Percentiles rank a stretch among this genome's conserved stretches.
Evolutionary conservation across 208 protist genomes (phyloP).

Genomic region (Crithidia sp.): DNA sequence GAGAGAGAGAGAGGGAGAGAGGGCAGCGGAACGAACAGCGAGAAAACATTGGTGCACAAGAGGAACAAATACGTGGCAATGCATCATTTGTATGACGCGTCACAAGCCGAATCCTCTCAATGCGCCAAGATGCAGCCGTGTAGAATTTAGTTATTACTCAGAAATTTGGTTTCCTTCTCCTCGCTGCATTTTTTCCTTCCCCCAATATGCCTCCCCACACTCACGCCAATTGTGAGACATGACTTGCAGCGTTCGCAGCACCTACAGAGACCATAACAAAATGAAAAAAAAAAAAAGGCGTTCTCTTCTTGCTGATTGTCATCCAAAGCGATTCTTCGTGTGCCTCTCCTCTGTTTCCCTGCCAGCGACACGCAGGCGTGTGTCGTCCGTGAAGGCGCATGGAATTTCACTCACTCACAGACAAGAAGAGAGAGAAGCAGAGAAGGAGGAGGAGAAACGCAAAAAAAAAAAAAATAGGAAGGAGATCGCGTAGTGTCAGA

Average conservation of each 20-base stretch:
- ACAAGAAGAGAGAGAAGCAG: not conserved
- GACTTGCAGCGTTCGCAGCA: not conserved
- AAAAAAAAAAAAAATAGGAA: constrained; percentile 10
- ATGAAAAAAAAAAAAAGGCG: not conserved
- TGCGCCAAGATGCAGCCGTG: not conserved
- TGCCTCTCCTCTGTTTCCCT: no score
- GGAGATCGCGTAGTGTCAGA: not conserved
- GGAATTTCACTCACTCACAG: not conserved
- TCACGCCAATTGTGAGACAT: not conserved
- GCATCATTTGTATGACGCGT: no score
- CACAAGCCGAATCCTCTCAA: not conserved
- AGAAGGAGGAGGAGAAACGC: constrained; percentile 4
- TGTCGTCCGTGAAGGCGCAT: no score
- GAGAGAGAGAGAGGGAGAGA: no score
- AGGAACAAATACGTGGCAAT: no score
- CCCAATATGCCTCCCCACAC: not conserved
- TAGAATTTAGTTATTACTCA: not conserved
- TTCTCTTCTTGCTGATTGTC: no score
- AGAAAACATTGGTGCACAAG: no score
- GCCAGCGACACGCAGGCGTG: no score
- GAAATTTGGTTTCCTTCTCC: not conserved
- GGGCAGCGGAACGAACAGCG: no score
- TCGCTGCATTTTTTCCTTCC: not conserved
- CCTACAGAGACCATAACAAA: not conserved
- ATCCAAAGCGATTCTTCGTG: no score